Evolutionary conservation across 148 eudicot species (phyloP).

Genomic region (Camellia granthamiana): DNA sequence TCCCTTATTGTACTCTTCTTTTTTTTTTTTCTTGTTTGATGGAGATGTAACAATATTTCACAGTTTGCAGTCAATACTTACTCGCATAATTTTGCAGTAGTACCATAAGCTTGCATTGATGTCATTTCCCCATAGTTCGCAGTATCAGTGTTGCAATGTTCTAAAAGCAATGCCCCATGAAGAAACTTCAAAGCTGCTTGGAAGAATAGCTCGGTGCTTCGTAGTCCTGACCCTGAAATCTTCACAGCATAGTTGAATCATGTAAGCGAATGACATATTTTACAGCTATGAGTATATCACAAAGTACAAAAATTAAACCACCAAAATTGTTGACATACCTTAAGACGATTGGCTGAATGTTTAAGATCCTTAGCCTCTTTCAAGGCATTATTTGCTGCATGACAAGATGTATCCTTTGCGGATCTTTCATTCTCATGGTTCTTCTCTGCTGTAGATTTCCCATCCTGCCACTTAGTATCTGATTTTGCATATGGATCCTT

Average conservation of each 20-base stretch:
- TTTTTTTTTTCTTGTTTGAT: not conserved
- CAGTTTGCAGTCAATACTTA: conserved; percentile 24
- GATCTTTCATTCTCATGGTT: not conserved
- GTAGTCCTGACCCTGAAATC: conserved; percentile 34
- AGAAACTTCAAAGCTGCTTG: conserved; percentile 57
- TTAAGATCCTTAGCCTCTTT: conserved; percentile 45
- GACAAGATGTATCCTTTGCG: conserved; percentile 17
- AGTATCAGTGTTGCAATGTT: conserved; percentile 34
- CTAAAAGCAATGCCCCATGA: conserved; percentile 47
- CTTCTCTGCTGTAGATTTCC: conserved; percentile 10
- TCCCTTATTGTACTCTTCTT: not conserved
- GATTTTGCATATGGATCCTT: conserved; percentile 17
- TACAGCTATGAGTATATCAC: not conserved
- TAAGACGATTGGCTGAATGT: conserved; percentile 45
- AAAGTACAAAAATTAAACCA: not conserved
- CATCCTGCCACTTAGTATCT: conserved; percentile 7
- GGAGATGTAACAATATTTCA: not conserved
- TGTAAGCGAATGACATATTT: not conserved
- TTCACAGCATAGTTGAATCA: conserved; percentile 15
- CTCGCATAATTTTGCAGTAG: conserved; percentile 49
- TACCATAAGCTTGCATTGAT: conserved; percentile 33
- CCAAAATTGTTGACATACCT: conserved; percentile 22
- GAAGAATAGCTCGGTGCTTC: conserved; percentile 42
- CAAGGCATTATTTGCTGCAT: conserved; percentile 43
- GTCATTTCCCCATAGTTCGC: conserved; percentile 30